Base-by-base conservation (phyloP, 2,329 filamentous ascomycete species). In the Colletotrichum magnum region DNA sequence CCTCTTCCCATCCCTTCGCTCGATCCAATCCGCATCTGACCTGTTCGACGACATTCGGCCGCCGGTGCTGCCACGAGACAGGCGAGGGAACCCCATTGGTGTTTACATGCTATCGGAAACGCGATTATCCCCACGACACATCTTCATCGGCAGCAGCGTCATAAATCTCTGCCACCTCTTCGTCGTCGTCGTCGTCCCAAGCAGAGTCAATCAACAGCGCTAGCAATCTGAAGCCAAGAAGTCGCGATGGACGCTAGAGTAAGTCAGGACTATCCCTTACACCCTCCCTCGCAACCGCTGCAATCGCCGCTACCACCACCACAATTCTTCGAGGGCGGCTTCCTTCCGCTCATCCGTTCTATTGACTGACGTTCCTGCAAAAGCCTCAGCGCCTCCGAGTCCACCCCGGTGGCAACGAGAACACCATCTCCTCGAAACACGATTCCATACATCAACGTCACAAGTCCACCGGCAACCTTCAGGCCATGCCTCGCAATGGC, bases 391-490 rank as follows among this genome's bases (percentile, higher is more conserved):
- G 81, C 75, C 79, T 79, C 64, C 80, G 80, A 72, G 78, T 78
- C 88, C 84, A 74, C 87, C 90, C 77, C 7, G 65, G 70, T 77
- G 84, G 84, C 60, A 92, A 94, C 82, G 94, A 97, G 81, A 96
- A 96, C 80, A 81, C 85, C 68, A 80, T 84, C 58, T 82, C 85
- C 62, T 79, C 83, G 62, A 80, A 84, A 69, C 87, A 88, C 73
- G 90, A 90, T 78, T 83, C 87, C 61, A 83, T 94, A 71, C 93
- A 97, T 75, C 91, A 94, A 75, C 92, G 92, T 72, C 92, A 94
- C 82, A 97, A 97, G 81, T 97, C 94, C 9, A 90, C 90, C 79
- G 80, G 92, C 81, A 81, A 87, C 86, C 73, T 93, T 82, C 75
- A 84, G 77, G 73, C 73, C 54, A 85, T 84, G 73, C 76, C 88